A percentile compares a stretch with the other conserved stretches of the same genome.
Evolutionary conservation across 129 eudicot genomes (phyloP).

Genomic region (carrot (Daucus carota)): DNA sequence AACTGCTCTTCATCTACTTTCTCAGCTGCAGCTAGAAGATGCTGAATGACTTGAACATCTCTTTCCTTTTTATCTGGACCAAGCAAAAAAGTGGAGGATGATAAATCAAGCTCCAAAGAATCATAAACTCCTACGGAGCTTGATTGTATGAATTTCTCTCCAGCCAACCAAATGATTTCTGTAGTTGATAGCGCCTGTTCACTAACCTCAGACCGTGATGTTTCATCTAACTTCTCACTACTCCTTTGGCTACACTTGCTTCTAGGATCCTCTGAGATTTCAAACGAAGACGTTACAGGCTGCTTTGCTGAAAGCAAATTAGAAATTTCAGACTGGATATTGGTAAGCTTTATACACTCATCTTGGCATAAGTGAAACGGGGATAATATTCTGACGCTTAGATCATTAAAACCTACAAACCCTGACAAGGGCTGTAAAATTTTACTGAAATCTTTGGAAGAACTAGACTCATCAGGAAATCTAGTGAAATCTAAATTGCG

Average conservation of each 20-base stretch:
- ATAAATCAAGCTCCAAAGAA: constrained; percentile 24
- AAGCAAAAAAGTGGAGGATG: constrained; percentile 21
- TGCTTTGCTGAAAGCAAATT: constrained; percentile 19
- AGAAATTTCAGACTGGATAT: constrained; percentile 24
- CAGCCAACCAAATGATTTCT: constrained; percentile 44
- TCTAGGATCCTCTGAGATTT: constrained; percentile 8
- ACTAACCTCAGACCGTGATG: background rate
- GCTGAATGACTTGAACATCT: constrained; percentile 30
- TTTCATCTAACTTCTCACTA: background rate
- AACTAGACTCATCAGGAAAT: background rate
- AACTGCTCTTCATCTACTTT: constrained; percentile 20
- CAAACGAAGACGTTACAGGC: constrained; percentile 10
- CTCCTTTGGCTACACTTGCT: constrained; percentile 10
- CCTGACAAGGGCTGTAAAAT: background rate
- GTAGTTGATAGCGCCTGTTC: constrained; percentile 25
- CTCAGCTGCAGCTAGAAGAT: constrained; percentile 42
- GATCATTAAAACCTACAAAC: constrained; percentile 16
- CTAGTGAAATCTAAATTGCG: constrained; percentile 1
- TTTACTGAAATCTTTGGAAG: background rate
- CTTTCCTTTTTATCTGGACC: constrained; percentile 23
- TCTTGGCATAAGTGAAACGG: constrained; percentile 23
- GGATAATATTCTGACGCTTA: constrained; percentile 20
- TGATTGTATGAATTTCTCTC: constrained; percentile 44
- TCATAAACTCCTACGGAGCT: constrained; percentile 20
- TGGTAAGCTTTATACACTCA: constrained; percentile 25